phyloP scores from a whole-genome alignment of 148 eudicot species.

The Tetragonia tetragonoides region DNA sequence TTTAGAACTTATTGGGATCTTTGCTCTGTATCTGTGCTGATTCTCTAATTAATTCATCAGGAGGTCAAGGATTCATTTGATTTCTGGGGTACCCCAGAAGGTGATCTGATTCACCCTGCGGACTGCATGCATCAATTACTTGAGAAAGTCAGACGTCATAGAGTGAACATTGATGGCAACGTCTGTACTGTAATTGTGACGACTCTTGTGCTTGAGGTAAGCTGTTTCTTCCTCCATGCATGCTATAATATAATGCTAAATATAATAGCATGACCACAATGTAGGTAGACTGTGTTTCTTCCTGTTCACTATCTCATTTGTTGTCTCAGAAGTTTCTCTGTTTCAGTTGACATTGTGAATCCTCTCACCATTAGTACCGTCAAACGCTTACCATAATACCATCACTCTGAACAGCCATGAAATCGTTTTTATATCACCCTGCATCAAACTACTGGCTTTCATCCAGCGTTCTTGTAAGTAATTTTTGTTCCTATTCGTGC shows the following conservation, averaged over 20 bases:
- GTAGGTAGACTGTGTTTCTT: neutral
- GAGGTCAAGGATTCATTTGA: slow-evolving; percentile 35
- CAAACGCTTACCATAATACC: neutral
- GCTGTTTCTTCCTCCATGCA: neutral
- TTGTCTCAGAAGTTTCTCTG: neutral
- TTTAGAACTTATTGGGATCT: neutral
- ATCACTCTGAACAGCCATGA: neutral
- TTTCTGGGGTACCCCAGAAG: slow-evolving; percentile 42
- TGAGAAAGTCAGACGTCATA: slow-evolving; percentile 41
- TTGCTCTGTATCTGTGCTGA: slow-evolving; percentile 15
- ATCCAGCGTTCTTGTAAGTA: too few species aligned
- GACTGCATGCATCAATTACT: slow-evolving; percentile 45
- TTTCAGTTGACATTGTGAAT: neutral
- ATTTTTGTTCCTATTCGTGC: too few species aligned
- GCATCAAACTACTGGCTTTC: neutral
- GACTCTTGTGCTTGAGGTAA: slow-evolving; percentile 46
- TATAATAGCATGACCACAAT: neutral
- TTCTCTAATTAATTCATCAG: slow-evolving; percentile 15
- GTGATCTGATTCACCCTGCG: slow-evolving; percentile 38
- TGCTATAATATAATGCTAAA: neutral
- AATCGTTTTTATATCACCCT: neutral
- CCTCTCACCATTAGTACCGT: neutral
- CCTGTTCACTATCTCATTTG: neutral
- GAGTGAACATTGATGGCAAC: slow-evolving; percentile 44
- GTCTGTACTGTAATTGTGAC: slow-evolving; percentile 42